A percentile compares a stretch with the other conserved stretches of the same genome.
Evolutionary conservation across 257 asterid species (phyloP).

Genomic region (Solanum acaule): DNA sequence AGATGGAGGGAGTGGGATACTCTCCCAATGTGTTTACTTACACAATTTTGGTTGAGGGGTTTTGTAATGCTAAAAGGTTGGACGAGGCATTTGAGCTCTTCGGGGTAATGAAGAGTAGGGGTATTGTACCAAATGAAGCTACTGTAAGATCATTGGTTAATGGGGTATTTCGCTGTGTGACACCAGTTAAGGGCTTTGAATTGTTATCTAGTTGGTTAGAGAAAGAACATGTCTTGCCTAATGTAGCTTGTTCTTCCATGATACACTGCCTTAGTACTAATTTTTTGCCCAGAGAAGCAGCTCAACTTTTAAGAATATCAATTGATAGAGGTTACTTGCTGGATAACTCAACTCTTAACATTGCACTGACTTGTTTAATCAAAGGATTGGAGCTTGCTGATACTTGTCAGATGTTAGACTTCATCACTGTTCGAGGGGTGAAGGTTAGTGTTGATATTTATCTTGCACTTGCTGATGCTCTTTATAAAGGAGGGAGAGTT

Average conservation of each 20-base stretch:
- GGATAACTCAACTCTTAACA: slow-evolving; percentile 46
- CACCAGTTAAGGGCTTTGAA: slow-evolving; percentile 44
- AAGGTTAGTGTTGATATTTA: slow-evolving; percentile 43
- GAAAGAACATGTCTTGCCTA: slow-evolving; percentile 44
- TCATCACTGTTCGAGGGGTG: slow-evolving; percentile 31
- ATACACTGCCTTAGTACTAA: slow-evolving; percentile 43
- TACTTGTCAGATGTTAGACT: slow-evolving; percentile 50
- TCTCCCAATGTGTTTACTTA: slow-evolving; percentile 76
- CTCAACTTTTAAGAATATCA: slow-evolving; percentile 37
- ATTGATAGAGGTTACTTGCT: slow-evolving; percentile 51
- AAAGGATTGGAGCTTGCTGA: slow-evolving; percentile 57
- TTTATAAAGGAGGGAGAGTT: slow-evolving; percentile 44
- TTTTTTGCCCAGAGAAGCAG: slow-evolving; percentile 37
- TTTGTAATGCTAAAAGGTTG: slow-evolving; percentile 50
- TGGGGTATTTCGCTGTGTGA: slow-evolving; percentile 56
- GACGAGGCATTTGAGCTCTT: slow-evolving; percentile 57
- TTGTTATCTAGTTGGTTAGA: slow-evolving; percentile 49
- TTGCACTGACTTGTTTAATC: slow-evolving; percentile 48
- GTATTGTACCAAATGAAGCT: slow-evolving; percentile 65
- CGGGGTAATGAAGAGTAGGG: slow-evolving; percentile 55
- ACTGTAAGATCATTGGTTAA: slow-evolving; percentile 71
- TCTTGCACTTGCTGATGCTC: slow-evolving; percentile 47
- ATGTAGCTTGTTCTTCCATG: slow-evolving; percentile 50
- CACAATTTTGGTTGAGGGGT: slow-evolving; percentile 76
- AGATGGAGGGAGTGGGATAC: slow-evolving; percentile 66